phyloP scores from a whole-genome alignment of 768 basidiomycete species.

The Leccinellum albellum region DNA sequence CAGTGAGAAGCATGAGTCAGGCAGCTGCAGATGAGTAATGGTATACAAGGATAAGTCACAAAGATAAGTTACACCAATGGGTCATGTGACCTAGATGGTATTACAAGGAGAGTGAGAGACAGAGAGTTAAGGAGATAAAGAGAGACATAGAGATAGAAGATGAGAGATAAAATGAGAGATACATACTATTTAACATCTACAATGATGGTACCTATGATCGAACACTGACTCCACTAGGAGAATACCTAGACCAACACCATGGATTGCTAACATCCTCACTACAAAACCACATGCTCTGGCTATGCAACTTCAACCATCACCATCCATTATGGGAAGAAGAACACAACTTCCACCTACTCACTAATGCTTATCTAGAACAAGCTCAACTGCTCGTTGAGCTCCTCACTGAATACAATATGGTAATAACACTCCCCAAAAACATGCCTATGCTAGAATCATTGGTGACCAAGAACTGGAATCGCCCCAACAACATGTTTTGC shows the following conservation, averaged over 20 bases:
- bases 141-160: too few species aligned
- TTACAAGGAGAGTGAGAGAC: too few species aligned
- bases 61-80: too few species aligned
- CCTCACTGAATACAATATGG: conserved; percentile 20
- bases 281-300: not conserved
- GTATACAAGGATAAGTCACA: too few species aligned
- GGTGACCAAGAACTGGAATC: conserved; percentile 26
- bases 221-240: not conserved
- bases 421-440: conserved; percentile 32
- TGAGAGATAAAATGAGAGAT: too few species aligned
- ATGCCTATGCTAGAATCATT: conserved; percentile 33
- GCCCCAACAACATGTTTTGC: conserved; percentile 13
- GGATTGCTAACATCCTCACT: not conserved
- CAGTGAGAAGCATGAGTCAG: too few species aligned
- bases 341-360: not conserved
- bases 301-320: not conserved
- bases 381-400: not conserved
- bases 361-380: not conserved
- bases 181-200: not conserved
- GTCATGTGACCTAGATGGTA: too few species aligned
- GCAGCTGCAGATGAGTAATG: too few species aligned
- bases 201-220: not conserved
- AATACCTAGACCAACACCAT: not conserved
- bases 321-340: not conserved
- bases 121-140: too few species aligned